Base-by-base conservation (phyloP, 495 filamentous ascomycete genomes). In the Xeromyces bisporus region DNA sequence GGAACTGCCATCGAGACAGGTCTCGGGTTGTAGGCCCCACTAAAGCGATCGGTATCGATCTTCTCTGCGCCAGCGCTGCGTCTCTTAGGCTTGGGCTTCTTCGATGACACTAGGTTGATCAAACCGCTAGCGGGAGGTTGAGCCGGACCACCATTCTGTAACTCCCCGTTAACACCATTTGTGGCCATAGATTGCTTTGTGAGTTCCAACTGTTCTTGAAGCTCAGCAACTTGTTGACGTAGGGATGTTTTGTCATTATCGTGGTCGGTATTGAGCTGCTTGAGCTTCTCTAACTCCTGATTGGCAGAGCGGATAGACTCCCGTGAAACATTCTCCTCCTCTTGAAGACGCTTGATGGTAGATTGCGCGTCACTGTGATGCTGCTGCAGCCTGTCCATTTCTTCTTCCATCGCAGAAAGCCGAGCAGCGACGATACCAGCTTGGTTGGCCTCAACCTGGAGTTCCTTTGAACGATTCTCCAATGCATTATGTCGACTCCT, bases 1-100 rank as follows among this genome's bases (percentile, higher is more conserved):
- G 77, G 60, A 37, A 86, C 69, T 14, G 80, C 80, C 86, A 97
- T 93, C 11, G 91, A 96, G 7, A 91, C 82, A 18, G 89, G 89
- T 5, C 89, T 73, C 28, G 87, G 89, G 56, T 91, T 92, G 64
- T 84, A 99, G 15, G 82, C 75, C 27, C 70, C 77, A 55, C 81
- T 89, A 59, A 86, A 87, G 36, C 85, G 71, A 53, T 93, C 84
- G 37, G 75, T 64, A 9, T 83, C 74, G 43, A 77, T 71, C 38
- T 67, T 74, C 48, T 93, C 86, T n/a, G 79, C 76, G 18, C 89
- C 89, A 30, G 83, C 89, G 53, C 89, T 96, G 28, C 91, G 71
- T 47, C 89, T 61, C 64, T 96, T 93, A 6, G 89, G 87, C 62
- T 93, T 94, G 20, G 87, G 84, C 63, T 93, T 94, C 71, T 96